Percentiles rank a stretch among this genome's conserved stretches.
phyloP scores from a whole-genome alignment of 2,329 filamentous ascomycete species.

The Aspergillus tubingensis region DNA sequence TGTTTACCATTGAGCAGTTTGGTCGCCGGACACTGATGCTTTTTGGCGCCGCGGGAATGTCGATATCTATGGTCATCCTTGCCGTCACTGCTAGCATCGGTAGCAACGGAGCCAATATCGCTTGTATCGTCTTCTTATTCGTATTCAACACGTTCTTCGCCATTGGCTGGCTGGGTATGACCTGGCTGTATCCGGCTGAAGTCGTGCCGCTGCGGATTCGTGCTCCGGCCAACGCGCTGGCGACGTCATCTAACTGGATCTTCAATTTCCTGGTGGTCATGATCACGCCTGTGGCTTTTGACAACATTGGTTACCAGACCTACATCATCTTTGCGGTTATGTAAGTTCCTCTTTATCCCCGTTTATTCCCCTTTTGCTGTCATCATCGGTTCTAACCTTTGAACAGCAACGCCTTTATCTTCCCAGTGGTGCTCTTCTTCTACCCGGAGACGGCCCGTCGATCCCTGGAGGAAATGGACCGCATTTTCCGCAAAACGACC shows the following conservation, averaged over 20 bases:
- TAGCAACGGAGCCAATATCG: conserved; percentile 27
- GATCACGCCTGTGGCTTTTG: conserved; percentile 64
- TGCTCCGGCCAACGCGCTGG: conserved; percentile 64
- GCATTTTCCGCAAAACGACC: conserved; percentile 62
- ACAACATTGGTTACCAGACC: conserved; percentile 56
- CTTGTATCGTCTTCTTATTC: conserved; percentile 51
- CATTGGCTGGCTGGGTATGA: conserved; percentile 64
- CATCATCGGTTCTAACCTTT: conserved; percentile 11
- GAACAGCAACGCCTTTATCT: conserved; percentile 54
- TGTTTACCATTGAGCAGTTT: conserved; percentile 54
- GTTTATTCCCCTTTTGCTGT: too few species aligned
- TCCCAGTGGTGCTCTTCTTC: conserved; percentile 62
- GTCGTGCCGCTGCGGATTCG: conserved; percentile 59
- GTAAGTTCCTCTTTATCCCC: conserved; percentile 32
- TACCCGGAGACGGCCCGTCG: conserved; percentile 63
- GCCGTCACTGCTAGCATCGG: conserved; percentile 35
- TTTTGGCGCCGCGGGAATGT: conserved; percentile 66
- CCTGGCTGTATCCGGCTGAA: conserved; percentile 56
- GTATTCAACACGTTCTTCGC: conserved; percentile 70
- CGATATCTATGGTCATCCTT: conserved; percentile 65
- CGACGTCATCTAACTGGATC: conserved; percentile 63
- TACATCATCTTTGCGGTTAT: conserved; percentile 61
- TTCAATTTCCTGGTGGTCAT: conserved; percentile 68
- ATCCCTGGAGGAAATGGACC: conserved; percentile 69
- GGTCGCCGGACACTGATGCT: conserved; percentile 70